These are phyloP conservation scores for Wallacemonas collosoma DNA, from an alignment of 208 protist genomes.

Conservation along the genomic window DNA sequence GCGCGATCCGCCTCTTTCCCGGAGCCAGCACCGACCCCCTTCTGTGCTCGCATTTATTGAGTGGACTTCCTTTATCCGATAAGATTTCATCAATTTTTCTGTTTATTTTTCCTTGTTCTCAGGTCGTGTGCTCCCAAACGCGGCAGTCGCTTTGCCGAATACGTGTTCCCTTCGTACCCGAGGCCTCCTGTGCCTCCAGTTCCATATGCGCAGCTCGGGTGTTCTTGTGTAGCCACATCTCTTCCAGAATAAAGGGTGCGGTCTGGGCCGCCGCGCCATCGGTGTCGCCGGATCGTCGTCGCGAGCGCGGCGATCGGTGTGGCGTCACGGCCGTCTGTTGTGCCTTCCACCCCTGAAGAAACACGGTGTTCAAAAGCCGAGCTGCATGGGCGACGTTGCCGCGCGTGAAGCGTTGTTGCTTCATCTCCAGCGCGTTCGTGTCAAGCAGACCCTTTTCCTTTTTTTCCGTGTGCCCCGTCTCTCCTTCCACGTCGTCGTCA, in stretches of 20 bases:
- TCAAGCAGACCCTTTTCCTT: neutral
- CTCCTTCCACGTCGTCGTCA: neutral
- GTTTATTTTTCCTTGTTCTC: slow-evolving; percentile 13
- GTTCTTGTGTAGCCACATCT: slow-evolving; percentile 32
- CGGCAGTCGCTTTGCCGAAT: slow-evolving; percentile 21
- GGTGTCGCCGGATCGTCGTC: neutral
- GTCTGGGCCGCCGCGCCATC: neutral
- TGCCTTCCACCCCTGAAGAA: neutral
- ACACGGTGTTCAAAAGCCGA: neutral
- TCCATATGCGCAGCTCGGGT: slow-evolving; percentile 3
- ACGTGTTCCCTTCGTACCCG: neutral
- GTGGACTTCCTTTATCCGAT: too few relatives aligned
- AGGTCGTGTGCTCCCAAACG: slow-evolving; percentile 46
- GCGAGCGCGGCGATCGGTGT: neutral
- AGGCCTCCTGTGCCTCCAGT: neutral
- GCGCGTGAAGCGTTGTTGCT: slow-evolving; percentile 20
- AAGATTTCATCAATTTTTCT: slow-evolving; percentile 1
- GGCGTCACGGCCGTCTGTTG: neutral
- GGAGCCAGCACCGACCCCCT: too few relatives aligned
- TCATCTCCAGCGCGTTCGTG: slow-evolving; percentile 2
- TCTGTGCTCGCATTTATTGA: too few relatives aligned
- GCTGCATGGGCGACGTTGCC: neutral
- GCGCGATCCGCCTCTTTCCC: too few relatives aligned
- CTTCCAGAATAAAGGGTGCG: slow-evolving; percentile 23
- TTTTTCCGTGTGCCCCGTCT: neutral